phyloP scores from a whole-genome alignment of 345 rosid species.

The Salix purpurea region DNA sequence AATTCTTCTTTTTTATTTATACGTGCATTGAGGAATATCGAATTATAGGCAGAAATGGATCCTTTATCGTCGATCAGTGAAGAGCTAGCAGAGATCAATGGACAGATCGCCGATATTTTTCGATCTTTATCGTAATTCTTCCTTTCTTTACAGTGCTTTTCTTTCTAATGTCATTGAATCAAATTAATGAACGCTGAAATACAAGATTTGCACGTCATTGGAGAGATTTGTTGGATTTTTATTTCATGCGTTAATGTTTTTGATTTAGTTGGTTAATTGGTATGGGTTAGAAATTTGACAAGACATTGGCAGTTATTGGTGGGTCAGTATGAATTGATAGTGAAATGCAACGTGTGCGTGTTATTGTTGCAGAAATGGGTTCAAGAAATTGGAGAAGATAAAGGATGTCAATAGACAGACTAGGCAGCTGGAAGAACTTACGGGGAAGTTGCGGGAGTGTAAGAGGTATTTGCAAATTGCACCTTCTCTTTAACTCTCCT shows the following conservation, averaged over 20 bases:
- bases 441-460: constrained; percentile 27
- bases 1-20: not conserved
- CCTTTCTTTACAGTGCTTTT: not conserved
- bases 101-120: constrained; percentile 77
- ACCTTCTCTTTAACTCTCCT: not conserved
- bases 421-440: constrained; percentile 32
- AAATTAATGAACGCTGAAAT: not conserved
- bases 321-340: not conserved
- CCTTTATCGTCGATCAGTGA: constrained; percentile 61
- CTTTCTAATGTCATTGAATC: not conserved
- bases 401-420: constrained; percentile 29
- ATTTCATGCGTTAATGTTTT: not conserved
- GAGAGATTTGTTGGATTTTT: not conserved
- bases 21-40: not conserved
- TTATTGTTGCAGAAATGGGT: constrained; percentile 25
- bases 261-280: not conserved
- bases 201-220: not conserved
- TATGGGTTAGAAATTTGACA: not conserved
- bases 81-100: constrained; percentile 80
- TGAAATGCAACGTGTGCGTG: not conserved
- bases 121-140: constrained; percentile 74
- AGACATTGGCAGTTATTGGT: not conserved
- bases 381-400: constrained; percentile 28
- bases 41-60: constrained; percentile 43
- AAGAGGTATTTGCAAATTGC: constrained; percentile 14